Evolutionary conservation across 2,329 filamentous ascomycete species (phyloP).

Genomic region (Myriosclerotinia scirpicola): DNA sequence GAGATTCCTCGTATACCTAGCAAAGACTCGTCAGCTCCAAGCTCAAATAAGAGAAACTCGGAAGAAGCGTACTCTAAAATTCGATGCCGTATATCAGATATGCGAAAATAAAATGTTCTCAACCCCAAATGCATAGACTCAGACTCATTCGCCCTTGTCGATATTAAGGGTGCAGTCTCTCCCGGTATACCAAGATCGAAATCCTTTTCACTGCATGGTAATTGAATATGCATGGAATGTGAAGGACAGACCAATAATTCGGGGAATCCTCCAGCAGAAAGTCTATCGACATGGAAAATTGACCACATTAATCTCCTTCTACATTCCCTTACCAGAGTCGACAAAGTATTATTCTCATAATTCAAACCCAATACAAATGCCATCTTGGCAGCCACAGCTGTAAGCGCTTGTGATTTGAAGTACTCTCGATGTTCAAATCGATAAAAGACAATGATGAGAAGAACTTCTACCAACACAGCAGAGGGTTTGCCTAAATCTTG

Average conservation of each 20-base stretch:
- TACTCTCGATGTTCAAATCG: constrained; percentile 19
- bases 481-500: constrained; percentile 16
- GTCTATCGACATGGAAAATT: constrained; percentile 23
- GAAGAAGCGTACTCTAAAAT: constrained; percentile 19
- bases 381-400: constrained; percentile 23
- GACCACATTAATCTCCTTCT: constrained; percentile 22
- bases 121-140: constrained; percentile 23
- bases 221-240: constrained; percentile 22
- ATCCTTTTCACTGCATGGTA: constrained; percentile 23
- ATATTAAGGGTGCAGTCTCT: constrained; percentile 19
- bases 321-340: constrained; percentile 21
- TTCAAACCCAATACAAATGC: constrained; percentile 20
- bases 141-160: constrained; percentile 10
- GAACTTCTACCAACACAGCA: constrained; percentile 13
- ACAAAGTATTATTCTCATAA: constrained; percentile 22
- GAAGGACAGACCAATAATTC: constrained; percentile 23
- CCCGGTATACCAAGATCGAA: constrained; percentile 24
- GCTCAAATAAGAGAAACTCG: too few relatives aligned
- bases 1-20: constrained; percentile 17
- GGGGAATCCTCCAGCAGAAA: constrained; percentile 20
- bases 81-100: constrained; percentile 23
- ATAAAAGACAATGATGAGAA: constrained; percentile 24
- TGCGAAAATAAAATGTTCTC: constrained; percentile 22
- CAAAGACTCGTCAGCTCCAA: neutral
- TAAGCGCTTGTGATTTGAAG: constrained; percentile 21